Percentiles rank a stretch among this genome's conserved stretches.
Evolutionary conservation across 139 green algal genomes (phyloP).

Genomic region (Gonium pectorale): DNA sequence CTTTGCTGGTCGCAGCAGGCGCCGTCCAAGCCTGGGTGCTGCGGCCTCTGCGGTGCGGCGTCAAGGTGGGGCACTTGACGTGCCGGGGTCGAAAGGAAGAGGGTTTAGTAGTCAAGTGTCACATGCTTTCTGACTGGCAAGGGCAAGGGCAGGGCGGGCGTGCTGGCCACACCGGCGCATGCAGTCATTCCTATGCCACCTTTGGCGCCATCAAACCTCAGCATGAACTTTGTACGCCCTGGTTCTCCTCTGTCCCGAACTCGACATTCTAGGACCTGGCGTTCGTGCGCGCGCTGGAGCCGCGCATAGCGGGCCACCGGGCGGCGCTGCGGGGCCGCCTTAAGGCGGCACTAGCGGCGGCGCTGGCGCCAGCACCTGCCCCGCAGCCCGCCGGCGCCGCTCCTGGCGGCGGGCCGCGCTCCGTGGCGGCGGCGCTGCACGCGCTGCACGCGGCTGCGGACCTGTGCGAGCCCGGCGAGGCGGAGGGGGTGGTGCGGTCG

Average conservation of each 20-base stretch:
- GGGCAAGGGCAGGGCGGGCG: no score
- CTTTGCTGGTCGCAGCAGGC: no score
- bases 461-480: conserved; percentile 67
- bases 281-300: conserved; percentile 79
- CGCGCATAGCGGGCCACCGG: conserved; percentile 67
- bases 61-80: background rate
- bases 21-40: no score
- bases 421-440: conserved; percentile 58
- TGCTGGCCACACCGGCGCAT: no score
- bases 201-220: no score
- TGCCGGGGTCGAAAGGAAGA: no score
- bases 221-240: no score
- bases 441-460: conserved; percentile 87
- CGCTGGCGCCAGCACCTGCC: conserved; percentile 49
- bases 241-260: no score
- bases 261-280: conserved; percentile 87
- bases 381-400: background rate
- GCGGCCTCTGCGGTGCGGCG: background rate
- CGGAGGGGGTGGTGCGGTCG: conserved; percentile 75
- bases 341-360: conserved; percentile 58
- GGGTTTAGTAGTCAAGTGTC: no score
- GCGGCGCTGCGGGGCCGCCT: conserved; percentile 64
- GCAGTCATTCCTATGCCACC: no score
- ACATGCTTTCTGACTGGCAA: no score
- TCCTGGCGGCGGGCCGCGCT: background rate